Percentiles rank a stretch among this genome's conserved stretches.
These are phyloP conservation scores for Erysimum cheiranthoides DNA, from an alignment of 345 rosid genomes.

Conservation along the genomic window DNA sequence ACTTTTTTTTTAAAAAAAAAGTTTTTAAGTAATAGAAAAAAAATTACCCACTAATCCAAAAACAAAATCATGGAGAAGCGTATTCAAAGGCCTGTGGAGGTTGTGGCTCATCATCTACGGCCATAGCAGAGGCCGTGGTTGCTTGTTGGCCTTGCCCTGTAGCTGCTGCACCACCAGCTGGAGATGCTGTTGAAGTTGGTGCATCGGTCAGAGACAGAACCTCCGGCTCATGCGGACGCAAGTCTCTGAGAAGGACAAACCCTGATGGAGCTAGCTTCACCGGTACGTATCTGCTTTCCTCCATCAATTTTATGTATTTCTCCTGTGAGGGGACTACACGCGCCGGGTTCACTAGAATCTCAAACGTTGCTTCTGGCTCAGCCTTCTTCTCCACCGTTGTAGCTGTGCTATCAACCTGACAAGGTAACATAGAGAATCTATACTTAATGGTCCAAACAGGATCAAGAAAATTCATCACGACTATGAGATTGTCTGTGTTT, in stretches of 20 bases:
- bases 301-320: conserved; percentile 72
- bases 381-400: conserved; percentile 76
- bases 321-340: conserved; percentile 92
- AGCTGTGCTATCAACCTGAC: conserved; percentile 72
- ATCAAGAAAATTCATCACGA: background rate
- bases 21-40: background rate
- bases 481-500: background rate
- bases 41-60: conserved; percentile 12
- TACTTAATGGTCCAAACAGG: conserved; percentile 10
- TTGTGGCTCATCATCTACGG: conserved; percentile 89
- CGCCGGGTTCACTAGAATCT: conserved; percentile 84
- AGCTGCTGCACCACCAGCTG: conserved; percentile 60
- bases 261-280: conserved; percentile 91
- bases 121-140: conserved; percentile 66
- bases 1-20: background rate
- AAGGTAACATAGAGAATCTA: background rate
- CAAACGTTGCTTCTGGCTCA: conserved; percentile 80
- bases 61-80: conserved; percentile 50
- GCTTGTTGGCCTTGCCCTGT: conserved; percentile 58
- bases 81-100: conserved; percentile 92
- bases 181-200: conserved; percentile 63
- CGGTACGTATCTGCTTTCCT: conserved; percentile 82
- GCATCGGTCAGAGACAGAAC: conserved; percentile 86
- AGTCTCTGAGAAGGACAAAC: conserved; percentile 80
- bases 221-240: conserved; percentile 78